Evolutionary conservation across 2,329 filamentous ascomycete species (phyloP).

Genomic region (Calonectria pseudoturangicola): DNA sequence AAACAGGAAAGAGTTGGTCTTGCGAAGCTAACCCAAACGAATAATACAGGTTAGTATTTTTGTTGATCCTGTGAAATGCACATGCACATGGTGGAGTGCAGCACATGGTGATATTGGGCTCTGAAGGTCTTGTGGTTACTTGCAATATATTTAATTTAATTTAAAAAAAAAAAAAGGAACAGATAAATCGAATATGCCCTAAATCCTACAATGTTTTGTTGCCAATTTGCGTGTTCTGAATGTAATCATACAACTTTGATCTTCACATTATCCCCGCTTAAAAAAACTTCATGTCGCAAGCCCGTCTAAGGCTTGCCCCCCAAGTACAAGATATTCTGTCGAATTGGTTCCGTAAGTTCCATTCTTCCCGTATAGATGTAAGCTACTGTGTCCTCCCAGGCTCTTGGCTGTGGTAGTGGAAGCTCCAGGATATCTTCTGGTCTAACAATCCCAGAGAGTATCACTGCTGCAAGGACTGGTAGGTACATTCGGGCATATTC

Average conservation of each 20-base stretch:
- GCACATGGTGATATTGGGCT: neutral
- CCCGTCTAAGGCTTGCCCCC: conserved; percentile 65
- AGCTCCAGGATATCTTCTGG: conserved; percentile 74
- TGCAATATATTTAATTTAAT: too few relatives aligned
- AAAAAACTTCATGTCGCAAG: neutral
- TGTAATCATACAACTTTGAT: neutral
- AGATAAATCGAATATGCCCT: neutral
- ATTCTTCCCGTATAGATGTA: conserved; percentile 73
- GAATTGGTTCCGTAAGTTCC: conserved; percentile 66
- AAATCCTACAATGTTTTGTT: neutral
- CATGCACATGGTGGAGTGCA: too few relatives aligned
- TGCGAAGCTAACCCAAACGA: neutral
- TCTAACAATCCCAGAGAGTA: conserved; percentile 71
- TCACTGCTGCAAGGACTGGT: conserved; percentile 72
- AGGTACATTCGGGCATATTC: conserved; percentile 62
- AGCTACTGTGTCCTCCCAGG: conserved; percentile 73
- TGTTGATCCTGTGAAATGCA: too few relatives aligned
- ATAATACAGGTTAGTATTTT: neutral
- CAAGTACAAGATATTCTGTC: conserved; percentile 72
- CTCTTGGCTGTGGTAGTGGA: conserved; percentile 73
- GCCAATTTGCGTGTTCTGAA: neutral
- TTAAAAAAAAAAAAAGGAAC: neutral
- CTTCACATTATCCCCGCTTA: neutral
- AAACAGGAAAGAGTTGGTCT: neutral
- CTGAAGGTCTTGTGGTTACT: too few relatives aligned